Evolutionary conservation across 148 eudicot genomes (phyloP), one percentile per base, ranked within the genome.

Genomic region (Rhododendron molle): DNA sequence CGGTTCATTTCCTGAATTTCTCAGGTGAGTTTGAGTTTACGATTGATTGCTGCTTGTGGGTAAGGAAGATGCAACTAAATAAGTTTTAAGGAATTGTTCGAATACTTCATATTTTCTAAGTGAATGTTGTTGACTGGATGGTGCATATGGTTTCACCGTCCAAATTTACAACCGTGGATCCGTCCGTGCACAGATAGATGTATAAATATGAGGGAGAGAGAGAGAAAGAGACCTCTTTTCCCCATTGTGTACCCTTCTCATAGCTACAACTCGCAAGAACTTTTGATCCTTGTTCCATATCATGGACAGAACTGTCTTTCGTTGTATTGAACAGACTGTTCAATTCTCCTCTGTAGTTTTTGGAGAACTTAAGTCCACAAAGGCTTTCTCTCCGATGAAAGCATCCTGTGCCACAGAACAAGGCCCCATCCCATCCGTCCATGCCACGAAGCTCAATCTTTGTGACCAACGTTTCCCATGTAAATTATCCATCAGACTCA

Each of bases 351-450:
- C 46, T 73, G 36, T 56, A 36, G 85, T 87, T 69, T 60, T 88
- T 58, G 3, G 82, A 80, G 78, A 50, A 88, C 54, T 83, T 88
- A 16, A 52, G 74, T 54, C 93, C 93, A 47, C 81, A 90, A 36
- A 91, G 87, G 83, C 90, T 86, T 72, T 81, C 87, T 76, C 93
- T 90, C 82, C 90, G 79, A 47, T 91, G 93, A 58, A 90, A 91
- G 83, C 93, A 91, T 46, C 91, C 93, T 20, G 91, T 91, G 81
- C 91, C 93, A 85, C 85, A 34, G 50, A 88, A 91, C 26, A 88
- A 84, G 72, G 91, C 87, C 34, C 76, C 90, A 56, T 88, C 86
- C 43, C 43, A 86, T 83, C 90, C 89, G 81, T 85, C 91, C 38
- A 89, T 16, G 20, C 93, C 91, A 44, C 89, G 36, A 81, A 91